Base-by-base conservation (phyloP, 1,139 yeast genomes). In the Eremothecium cymbalariae region DNA sequence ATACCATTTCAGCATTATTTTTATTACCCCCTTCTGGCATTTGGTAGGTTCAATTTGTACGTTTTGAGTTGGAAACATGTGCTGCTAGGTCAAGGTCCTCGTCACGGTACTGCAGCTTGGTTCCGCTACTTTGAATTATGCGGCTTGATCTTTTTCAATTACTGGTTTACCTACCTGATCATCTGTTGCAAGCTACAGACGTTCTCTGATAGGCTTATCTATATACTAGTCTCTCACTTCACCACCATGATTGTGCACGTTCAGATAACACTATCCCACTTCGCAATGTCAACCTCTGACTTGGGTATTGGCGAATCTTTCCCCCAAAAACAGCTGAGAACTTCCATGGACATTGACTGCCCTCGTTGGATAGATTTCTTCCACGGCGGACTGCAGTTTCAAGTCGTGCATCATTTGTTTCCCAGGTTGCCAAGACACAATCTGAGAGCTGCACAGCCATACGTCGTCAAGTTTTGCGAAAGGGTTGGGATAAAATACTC, bases 341-440 rank as follows among this genome's bases (percentile, higher is more conserved):
- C 96, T 1, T 85, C 95, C 4, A 86, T 85, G 95, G 96, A 85
- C 55, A 95, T 85, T 12, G 93, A 81, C 50, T 85, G 96, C 61
- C 95, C 96, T 2, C 77, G 74, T 43, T 85, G 95, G 95, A 65
- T 85, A 33, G 96, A 85, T 57, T 85, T 76, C 51, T 67, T 85
- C 49, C 96, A 85, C 51, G 96, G 95, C 5, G 96, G 96, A 0
- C 69, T 85, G 34, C 96, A 85, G 57, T 85, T 84, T 62, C 96
- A 85, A 56, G 94, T 86, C 2, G 74, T 85, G 34, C 96, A 85
- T 55, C 96, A 85, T 56, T 64, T 85, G 46, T 85, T 85, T 58
- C 96, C 96, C 12, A 67, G 96, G 38, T 59, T 85, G 52, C 96
- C 96, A 12, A 70, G 95, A 40, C 95, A 85, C 59, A 84, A 85